A percentile compares a stretch with the other conserved stretches of the same genome.
These are phyloP conservation scores for Trametes pubescens DNA, from an alignment of 1,284 basidiomycete species.

Conservation along the genomic window DNA sequence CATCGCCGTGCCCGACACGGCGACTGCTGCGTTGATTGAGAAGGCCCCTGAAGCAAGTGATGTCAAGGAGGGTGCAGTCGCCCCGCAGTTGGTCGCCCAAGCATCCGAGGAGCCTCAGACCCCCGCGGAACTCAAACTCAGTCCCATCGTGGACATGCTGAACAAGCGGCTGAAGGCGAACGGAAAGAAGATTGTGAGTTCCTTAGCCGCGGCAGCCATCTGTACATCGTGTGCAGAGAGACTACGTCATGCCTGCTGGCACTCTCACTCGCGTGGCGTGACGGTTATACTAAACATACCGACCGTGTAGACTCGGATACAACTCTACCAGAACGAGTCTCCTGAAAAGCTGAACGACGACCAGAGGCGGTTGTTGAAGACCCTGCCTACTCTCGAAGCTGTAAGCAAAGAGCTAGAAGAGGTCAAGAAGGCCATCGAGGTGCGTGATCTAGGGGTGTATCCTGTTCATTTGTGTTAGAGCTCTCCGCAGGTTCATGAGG, in stretches of 20 bases:
- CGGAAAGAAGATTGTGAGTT: slow-evolving; percentile 84
- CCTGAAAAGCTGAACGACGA: slow-evolving; percentile 83
- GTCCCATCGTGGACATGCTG: slow-evolving; percentile 80
- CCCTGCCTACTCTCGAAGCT: slow-evolving; percentile 78
- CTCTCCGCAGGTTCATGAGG: slow-evolving; percentile 64
- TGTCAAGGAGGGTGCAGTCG: slow-evolving; percentile 55
- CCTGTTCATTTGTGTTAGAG: slow-evolving; percentile 1
- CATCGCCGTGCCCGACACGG: slow-evolving; percentile 52
- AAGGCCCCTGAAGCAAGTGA: slow-evolving; percentile 58
- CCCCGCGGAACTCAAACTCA: slow-evolving; percentile 57
- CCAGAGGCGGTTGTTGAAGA: slow-evolving; percentile 75
- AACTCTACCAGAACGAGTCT: slow-evolving; percentile 71
- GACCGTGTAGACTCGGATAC: slow-evolving; percentile 68
- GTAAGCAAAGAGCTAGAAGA: slow-evolving; percentile 83
- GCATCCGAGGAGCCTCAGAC: slow-evolving; percentile 48
- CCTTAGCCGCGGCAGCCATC: slow-evolving; percentile 12
- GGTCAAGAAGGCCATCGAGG: slow-evolving; percentile 83
- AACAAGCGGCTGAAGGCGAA: slow-evolving; percentile 79
- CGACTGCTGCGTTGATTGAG: slow-evolving; percentile 58
- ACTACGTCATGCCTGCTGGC: slow-evolving; percentile 31
- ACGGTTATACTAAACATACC: slow-evolving; percentile 19
- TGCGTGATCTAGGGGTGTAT: slow-evolving; percentile 41
- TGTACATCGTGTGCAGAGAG: neutral
- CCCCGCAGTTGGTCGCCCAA: slow-evolving; percentile 55
- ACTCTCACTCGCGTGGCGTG: slow-evolving; percentile 6